Conservation (phyloP, 2,329 filamentous ascomycete genomes). For the Stagonosporopsis rhizophila region DNA sequence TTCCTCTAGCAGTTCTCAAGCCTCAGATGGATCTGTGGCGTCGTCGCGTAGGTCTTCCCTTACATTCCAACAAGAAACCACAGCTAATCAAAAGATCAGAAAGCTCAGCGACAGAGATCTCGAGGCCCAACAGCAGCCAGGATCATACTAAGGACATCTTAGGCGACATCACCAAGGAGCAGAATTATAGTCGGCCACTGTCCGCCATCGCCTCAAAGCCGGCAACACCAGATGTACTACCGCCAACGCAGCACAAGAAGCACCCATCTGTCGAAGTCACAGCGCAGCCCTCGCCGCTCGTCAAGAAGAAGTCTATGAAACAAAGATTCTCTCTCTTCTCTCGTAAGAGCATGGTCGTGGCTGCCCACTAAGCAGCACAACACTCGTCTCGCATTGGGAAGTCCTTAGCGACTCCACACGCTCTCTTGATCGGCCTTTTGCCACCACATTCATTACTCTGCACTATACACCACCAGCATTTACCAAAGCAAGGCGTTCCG, state of each 20-base stretch:
- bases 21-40: conserved; percentile 12
- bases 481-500: conserved; percentile 14
- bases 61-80: no score
- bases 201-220: conserved; percentile 5
- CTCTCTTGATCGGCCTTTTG: not conserved
- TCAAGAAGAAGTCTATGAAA: conserved; percentile 7
- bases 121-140: conserved; percentile 17
- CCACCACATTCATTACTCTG: conserved; percentile 8
- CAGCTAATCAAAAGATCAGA: conserved; percentile 6
- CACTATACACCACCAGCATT: conserved; percentile 14
- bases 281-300: not conserved
- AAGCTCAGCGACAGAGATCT: conserved; percentile 18
- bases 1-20: conserved; percentile 12
- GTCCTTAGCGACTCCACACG: not conserved
- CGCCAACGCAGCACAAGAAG: conserved; percentile 2
- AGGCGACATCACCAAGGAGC: conserved; percentile 6
- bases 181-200: conserved; percentile 15
- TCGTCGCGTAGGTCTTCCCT: conserved; percentile 11
- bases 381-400: not conserved
- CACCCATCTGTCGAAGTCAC: conserved; percentile 11
- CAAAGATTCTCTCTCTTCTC: conserved; percentile 21
- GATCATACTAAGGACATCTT: conserved; percentile 4
- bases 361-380: conserved; percentile 13
- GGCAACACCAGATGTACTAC: not conserved
- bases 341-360: conserved; percentile 17